Evolutionary conservation across 306 rosid species (phyloP).

Genomic region (Leucaena leucocephala): DNA sequence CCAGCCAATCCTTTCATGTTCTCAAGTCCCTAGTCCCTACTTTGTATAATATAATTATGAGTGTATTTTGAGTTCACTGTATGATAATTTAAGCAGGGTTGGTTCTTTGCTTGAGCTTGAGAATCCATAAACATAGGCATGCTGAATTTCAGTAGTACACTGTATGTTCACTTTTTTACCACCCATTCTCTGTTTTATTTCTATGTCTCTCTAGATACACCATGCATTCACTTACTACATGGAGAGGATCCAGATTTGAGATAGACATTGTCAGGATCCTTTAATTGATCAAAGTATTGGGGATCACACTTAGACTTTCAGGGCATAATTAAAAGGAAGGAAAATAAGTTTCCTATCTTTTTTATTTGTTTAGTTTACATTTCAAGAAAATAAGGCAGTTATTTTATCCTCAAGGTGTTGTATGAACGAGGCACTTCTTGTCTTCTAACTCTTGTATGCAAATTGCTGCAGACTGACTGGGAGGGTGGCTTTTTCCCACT

Average conservation of each 20-base stretch:
- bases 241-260: too few relatives aligned
- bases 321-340: neutral
- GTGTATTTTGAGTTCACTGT: neutral
- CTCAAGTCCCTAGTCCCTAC: neutral
- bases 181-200: neutral
- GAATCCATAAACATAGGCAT: neutral
- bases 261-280: too few relatives aligned
- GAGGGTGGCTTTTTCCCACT: constrained; percentile 96
- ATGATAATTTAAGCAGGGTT: too few relatives aligned
- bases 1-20: neutral
- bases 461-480: constrained; percentile 89
- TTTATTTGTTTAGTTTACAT: neutral
- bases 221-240: too few relatives aligned
- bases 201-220: neutral
- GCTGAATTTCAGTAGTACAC: neutral
- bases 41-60: neutral
- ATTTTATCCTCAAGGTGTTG: constrained; percentile 6
- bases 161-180: neutral
- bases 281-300: neutral
- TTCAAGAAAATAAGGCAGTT: constrained; percentile 12
- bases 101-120: neutral
- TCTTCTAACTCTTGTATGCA: neutral
- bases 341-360: neutral
- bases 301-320: neutral
- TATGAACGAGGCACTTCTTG: neutral